Evolutionary conservation across 129 eudicot genomes (phyloP), one percentile per base, ranked within the genome.

Genomic region (Escallonia rubra): DNA sequence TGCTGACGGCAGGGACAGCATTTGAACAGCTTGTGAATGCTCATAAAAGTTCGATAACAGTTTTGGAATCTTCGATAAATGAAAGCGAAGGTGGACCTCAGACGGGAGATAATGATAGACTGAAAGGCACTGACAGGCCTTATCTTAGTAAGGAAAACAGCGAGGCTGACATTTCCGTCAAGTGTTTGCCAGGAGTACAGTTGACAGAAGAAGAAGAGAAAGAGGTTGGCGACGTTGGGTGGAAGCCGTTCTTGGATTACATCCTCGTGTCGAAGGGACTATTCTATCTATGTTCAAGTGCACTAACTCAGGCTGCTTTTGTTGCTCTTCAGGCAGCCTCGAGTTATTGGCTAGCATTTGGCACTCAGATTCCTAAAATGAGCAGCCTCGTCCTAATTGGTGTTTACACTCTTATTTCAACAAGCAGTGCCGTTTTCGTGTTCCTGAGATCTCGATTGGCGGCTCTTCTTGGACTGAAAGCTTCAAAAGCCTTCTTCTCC

Each of bases 11-110:
- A n/a, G 90, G 94, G 65, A 81, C 88, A 13, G 67, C 82, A 54
- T 89, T 86, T 69, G 90, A 86, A 66, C 75, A 86, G 65, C 88
- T 89, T 50, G 92, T 89, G 62, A 76, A 70, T 74, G 93, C 90
- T 69, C 96, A 89, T 75, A 78, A 76, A 77, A 72, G 72, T 65
- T 78, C 82, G 53, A 67, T 80, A 54, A 75, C 82, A 44, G 63
- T 67, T 48, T 63, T 80, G 47, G 88, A 86, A 44, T 52, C 92
- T 8, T 63, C 73, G 50, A 48, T 63, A 51, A 23, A 48, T n/a
- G 72, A 68, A 67, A 70, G 34, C 41, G 68, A 83, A 42, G 8
- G 8, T 4, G 69, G 62, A 16, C 59, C 43, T n/a, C 47, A 40
- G 14, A 10, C 9, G 6, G 69, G 45, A 43, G 41, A 48, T 3